phyloP scores from a whole-genome alignment of 1,139 yeast species.

The Protomyces inouyei region DNA sequence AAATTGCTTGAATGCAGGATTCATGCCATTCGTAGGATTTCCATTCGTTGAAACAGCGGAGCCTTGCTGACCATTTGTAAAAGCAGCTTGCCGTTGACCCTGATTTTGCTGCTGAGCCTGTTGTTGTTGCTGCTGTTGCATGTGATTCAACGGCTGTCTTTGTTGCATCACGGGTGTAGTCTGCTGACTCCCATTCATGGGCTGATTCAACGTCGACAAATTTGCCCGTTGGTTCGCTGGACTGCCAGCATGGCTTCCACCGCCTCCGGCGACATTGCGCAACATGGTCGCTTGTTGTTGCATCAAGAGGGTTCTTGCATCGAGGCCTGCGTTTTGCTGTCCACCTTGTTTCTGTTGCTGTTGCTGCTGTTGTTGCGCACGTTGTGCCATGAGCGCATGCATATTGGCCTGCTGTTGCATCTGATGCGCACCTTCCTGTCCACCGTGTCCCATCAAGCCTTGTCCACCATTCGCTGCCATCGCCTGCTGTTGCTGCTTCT shows the following conservation, averaged over 20 bases:
- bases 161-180: slow-evolving; percentile 7
- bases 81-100: not conserved
- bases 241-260: slow-evolving; percentile 3
- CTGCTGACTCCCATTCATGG: not conserved
- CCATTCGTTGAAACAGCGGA: not conserved
- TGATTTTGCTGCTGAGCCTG: not conserved
- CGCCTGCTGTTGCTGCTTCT: not conserved
- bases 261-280: not conserved
- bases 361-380: not conserved
- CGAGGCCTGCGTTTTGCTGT: not conserved
- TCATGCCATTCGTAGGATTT: not conserved
- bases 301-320: slow-evolving; percentile 5
- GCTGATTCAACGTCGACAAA: slow-evolving; percentile 23
- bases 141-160: not conserved
- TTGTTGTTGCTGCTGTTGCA: not conserved
- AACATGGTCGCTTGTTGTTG: slow-evolving; percentile 15
- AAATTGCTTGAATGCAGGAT: not conserved
- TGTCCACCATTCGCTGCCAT: not conserved
- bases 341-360: not conserved
- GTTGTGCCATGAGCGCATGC: slow-evolving; percentile 14
- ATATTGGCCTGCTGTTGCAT: not conserved
- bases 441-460: not conserved
- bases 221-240: not conserved
- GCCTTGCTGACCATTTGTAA: not conserved
- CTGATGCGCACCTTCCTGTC: not conserved